These are phyloP conservation scores for Osmanthus fragrans DNA, from an alignment of 257 asterid genomes.

Conservation along the genomic window DNA sequence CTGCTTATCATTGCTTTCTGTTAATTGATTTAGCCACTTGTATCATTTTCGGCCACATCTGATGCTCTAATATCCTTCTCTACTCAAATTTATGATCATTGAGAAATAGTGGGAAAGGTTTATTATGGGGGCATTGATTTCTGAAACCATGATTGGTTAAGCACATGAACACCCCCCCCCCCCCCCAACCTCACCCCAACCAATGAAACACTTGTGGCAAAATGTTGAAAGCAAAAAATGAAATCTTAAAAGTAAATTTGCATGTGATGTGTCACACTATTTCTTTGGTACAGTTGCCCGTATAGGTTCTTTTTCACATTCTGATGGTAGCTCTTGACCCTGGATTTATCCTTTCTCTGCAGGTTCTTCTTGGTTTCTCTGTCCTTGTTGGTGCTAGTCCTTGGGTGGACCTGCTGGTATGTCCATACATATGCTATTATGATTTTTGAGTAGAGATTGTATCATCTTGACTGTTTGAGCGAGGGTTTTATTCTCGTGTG, in stretches of 20 bases:
- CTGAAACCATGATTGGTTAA: too few species aligned
- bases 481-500: background rate
- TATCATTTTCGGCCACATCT: constrained; percentile 8
- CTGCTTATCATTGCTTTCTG: background rate
- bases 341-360: constrained; percentile 27
- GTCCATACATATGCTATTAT: constrained; percentile 16
- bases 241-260: background rate
- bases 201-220: background rate
- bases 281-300: background rate
- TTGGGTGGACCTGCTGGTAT: constrained; percentile 98
- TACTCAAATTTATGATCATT: background rate
- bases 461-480: background rate
- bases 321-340: constrained; percentile 11
- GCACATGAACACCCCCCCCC: background rate
- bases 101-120: background rate
- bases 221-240: too few species aligned
- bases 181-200: background rate
- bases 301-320: constrained; percentile 10
- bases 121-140: too few species aligned
- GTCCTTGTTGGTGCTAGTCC: constrained; percentile 99
- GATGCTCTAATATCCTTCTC: constrained; percentile 15
- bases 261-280: background rate
- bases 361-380: constrained; percentile 97
- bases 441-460: constrained; percentile 4
- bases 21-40: background rate